Percentiles rank a stretch among this genome's conserved stretches.
Conservation (phyloP, 129 eudicot genomes). For the Artemisia argyi region DNA sequence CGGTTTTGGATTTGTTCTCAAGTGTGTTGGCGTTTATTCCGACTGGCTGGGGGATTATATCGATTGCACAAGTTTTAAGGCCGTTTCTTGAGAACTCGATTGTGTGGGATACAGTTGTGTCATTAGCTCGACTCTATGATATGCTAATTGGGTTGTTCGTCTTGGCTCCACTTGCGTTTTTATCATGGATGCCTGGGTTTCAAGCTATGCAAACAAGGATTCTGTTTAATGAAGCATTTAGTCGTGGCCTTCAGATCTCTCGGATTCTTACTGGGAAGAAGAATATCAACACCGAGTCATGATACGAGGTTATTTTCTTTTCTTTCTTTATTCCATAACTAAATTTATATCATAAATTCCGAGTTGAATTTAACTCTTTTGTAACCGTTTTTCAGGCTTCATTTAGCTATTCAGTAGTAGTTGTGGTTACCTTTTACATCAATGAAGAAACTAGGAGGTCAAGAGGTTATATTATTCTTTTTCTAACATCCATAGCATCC, state of each 20-base stretch:
- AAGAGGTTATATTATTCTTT: constrained; percentile 6
- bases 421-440: constrained; percentile 1
- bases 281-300: constrained; percentile 46
- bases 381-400: background rate
- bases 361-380: background rate
- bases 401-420: constrained; percentile 6
- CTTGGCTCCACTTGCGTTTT: constrained; percentile 77
- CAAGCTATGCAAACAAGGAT: constrained; percentile 95
- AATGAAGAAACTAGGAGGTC: constrained; percentile 22
- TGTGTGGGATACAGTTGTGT: constrained; percentile 79
- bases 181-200: constrained; percentile 98
- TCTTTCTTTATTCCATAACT: background rate
- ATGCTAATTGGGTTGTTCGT: constrained; percentile 70
- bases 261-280: constrained; percentile 77
- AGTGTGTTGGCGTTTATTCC: constrained; percentile 86
- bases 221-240: constrained; percentile 83
- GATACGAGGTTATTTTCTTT: constrained; percentile 42
- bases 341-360: background rate
- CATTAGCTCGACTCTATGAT: constrained; percentile 88
- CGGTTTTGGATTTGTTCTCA: constrained; percentile 51
- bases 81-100: constrained; percentile 75
- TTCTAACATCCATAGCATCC: background rate
- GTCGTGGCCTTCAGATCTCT: constrained; percentile 92
- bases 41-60: constrained; percentile 90
- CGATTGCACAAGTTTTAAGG: constrained; percentile 78